Conservation (phyloP, 2,329 filamentous ascomycete species). For the Aphanocladium album region DNA sequence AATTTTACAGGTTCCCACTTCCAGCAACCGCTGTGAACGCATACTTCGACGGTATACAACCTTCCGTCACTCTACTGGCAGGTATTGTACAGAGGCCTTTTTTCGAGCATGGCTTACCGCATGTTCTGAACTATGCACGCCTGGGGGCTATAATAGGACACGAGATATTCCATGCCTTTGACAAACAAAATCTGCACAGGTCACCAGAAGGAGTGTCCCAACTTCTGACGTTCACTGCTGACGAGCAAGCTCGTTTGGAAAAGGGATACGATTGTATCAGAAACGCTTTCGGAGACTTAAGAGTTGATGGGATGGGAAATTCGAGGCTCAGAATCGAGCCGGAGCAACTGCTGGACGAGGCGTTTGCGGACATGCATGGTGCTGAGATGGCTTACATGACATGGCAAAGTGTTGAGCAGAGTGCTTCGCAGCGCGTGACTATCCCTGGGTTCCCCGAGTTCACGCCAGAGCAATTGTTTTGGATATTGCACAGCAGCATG, state of each 20-base stretch:
- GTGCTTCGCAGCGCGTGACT: not conserved
- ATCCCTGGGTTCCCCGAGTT: slow-evolving; percentile 49
- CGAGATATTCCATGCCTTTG: not conserved
- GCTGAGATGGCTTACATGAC: slow-evolving; percentile 50
- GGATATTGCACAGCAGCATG: slow-evolving; percentile 51
- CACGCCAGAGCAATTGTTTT: slow-evolving; percentile 56
- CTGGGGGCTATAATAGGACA: not conserved
- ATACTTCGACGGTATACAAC: too few relatives aligned
- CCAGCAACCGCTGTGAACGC: too few relatives aligned
- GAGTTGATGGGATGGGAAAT: not conserved
- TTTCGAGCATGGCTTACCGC: not conserved
- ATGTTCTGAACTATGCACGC: not conserved
- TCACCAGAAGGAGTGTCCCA: not conserved
- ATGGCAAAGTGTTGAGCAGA: slow-evolving; percentile 40
- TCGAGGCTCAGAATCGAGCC: not conserved
- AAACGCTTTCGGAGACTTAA: not conserved
- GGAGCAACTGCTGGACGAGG: not conserved
- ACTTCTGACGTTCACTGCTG: not conserved
- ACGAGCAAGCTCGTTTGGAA: not conserved
- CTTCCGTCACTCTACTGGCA: not conserved
- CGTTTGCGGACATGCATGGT: slow-evolving; percentile 26
- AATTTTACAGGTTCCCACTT: too few relatives aligned
- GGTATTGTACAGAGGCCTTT: not conserved
- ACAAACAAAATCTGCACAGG: not conserved
- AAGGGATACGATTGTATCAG: not conserved